Evolutionary conservation across 1,284 basidiomycete species (phyloP).

Genomic region (Chondrostereum purpureum): DNA sequence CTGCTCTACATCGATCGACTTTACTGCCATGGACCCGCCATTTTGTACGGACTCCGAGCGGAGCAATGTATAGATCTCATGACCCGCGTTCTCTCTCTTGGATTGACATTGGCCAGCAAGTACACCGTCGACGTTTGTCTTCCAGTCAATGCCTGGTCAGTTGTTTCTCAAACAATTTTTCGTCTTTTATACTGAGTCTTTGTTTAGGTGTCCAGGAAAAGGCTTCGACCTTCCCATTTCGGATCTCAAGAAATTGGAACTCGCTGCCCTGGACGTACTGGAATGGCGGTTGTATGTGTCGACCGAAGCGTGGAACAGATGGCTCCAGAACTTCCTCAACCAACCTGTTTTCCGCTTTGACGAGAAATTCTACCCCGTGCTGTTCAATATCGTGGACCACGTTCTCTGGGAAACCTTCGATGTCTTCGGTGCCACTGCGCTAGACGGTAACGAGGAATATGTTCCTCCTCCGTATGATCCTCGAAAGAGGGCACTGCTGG

Average conservation of each 20-base stretch:
- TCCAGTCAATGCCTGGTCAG: background rate
- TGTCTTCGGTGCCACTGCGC: background rate
- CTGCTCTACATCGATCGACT: background rate
- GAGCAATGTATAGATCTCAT: background rate
- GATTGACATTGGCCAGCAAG: background rate
- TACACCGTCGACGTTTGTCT: background rate
- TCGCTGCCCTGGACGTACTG: slow-evolving; percentile 1
- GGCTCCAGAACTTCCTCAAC: background rate
- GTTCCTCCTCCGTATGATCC: background rate
- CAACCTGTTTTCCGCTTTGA: background rate
- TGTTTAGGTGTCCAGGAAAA: background rate
- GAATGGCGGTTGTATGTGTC: background rate
- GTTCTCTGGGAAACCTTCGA: background rate
- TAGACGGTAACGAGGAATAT: background rate
- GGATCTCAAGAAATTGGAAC: background rate
- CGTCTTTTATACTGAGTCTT: too few relatives aligned
- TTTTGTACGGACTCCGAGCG: background rate
- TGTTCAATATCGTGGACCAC: background rate
- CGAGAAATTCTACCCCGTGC: background rate
- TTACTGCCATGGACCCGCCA: background rate
- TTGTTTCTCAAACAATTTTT: too few relatives aligned
- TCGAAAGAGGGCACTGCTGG: background rate
- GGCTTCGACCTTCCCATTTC: background rate
- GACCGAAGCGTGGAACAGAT: background rate
- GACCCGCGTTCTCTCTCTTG: background rate